phyloP scores from a whole-genome alignment of 2,329 filamentous ascomycete species.

The Aspergillus puulaauensis region DNA sequence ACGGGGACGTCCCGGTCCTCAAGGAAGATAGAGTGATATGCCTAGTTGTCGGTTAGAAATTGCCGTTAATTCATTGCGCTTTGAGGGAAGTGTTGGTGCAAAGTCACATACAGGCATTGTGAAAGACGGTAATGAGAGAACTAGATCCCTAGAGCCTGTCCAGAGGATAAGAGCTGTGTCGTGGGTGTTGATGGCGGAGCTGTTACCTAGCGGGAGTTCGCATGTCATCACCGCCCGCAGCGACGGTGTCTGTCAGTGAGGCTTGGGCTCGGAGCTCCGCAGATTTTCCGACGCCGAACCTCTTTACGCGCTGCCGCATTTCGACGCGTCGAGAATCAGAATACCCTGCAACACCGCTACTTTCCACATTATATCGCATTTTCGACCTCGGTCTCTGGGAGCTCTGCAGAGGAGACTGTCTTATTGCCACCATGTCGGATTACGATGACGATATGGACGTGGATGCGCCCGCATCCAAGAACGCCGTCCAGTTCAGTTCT shows the following conservation, averaged over 20 bases:
- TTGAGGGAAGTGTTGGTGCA: not conserved
- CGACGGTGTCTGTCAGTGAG: conserved; percentile 14
- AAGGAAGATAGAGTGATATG: conserved; percentile 97
- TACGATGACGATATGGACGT: conserved; percentile 68
- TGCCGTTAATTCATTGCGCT: not conserved
- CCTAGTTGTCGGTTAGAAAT: conserved; percentile 53
- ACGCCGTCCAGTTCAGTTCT: conserved; percentile 67
- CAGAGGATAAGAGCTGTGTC: conserved; percentile 17
- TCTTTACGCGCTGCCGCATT: conserved; percentile 39
- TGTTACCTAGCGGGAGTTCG: conserved; percentile 16
- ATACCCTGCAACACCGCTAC: conserved; percentile 1
- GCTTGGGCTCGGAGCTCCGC: conserved; percentile 24
- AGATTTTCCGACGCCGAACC: conserved; percentile 42
- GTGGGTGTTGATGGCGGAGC: conserved; percentile 16
- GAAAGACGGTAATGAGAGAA: conserved; percentile 12
- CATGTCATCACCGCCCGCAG: conserved; percentile 8
- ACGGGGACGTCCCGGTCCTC: conserved; percentile 70
- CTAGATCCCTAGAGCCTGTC: conserved; percentile 21
- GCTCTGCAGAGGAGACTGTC: not conserved
- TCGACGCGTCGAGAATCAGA: conserved; percentile 29
- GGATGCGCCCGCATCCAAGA: conserved; percentile 51
- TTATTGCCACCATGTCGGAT: conserved; percentile 47
- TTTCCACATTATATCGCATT: not conserved
- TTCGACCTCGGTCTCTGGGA: not conserved
- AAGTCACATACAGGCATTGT: conserved; percentile 48